Base-by-base conservation (phyloP, 768 basidiomycete genomes). In the Asterophora parasitica region DNA sequence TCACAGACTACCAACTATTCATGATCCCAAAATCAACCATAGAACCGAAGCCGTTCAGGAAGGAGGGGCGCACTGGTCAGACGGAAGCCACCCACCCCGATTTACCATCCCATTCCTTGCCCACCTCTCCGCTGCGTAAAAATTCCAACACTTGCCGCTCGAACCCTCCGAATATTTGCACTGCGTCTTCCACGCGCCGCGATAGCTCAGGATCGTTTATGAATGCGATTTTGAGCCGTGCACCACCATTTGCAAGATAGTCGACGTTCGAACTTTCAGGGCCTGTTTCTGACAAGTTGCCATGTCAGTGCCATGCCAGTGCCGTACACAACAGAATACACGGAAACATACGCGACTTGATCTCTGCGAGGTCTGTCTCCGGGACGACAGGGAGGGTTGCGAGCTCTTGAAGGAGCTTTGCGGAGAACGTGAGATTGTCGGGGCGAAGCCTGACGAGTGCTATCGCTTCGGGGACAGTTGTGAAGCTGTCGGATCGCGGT, bases 101-200 rank as follows among this genome's bases (percentile, higher is more conserved):
- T 15, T 15, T 20, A 4, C 50, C 50, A 43, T 46, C 40, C 42
- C 38, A 49, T 17, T 49, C 40, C 26, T 44, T 43, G 34, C 34
- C 39, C 20, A 46, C 12, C 1, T 30, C 23, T 11, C 44, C 48
- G 30, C 52, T 53, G n/a, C 45, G 45, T 15, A 53, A 39, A 30
- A 26, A 62, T 38, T 64, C 63, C 59, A 63, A 71, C 31, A 69
- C 69, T 54, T 69, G 68, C 46, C 48, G 56, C 58, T 79, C 77
- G 51, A 61, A 68, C 52, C 68, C 67, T 1, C 57, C 68, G 51
- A 78, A 77, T 15, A 75, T 68, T 39, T 56, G 50, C 39, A 78
- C 54, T 13, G 77, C 76, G 52, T 77, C 76, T 7, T 59, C 49
- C 30, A 78, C 59, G 53, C 74, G 75, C 27, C 74, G 64, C 9